Conservation (phyloP, 371 early-diverging fungal species). For the Mucor racemosus region DNA sequence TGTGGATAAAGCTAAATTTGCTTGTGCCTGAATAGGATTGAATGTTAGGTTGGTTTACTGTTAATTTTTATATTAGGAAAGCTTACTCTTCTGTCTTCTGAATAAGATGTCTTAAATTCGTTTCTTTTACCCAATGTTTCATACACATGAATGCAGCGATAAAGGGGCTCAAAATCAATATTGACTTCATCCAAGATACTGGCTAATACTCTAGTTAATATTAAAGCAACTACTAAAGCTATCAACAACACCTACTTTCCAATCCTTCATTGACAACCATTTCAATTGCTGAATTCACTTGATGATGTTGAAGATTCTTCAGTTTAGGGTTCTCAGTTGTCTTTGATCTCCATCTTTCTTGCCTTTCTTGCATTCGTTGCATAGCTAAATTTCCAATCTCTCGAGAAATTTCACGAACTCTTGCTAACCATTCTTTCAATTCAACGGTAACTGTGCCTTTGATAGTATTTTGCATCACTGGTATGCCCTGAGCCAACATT, state of each 20-base stretch:
- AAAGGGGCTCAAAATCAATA: slow-evolving; percentile 93
- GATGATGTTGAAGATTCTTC: slow-evolving; percentile 61
- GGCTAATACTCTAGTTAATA: slow-evolving; percentile 36
- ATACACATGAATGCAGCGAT: slow-evolving; percentile 94
- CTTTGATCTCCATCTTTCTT: slow-evolving; percentile 63
- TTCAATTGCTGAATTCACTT: slow-evolving; percentile 85
- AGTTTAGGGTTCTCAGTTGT: slow-evolving; percentile 61
- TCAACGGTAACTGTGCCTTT: slow-evolving; percentile 85
- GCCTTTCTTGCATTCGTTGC: slow-evolving; percentile 74
- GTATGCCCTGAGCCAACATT: slow-evolving; percentile 84
- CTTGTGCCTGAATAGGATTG: slow-evolving; percentile 63
- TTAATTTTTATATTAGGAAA: slow-evolving; percentile 9
- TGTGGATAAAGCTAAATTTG: slow-evolving; percentile 68
- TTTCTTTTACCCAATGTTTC: slow-evolving; percentile 86
- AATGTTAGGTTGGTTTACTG: background rate
- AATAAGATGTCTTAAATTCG: slow-evolving; percentile 87
- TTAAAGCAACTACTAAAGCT: too few relatives aligned
- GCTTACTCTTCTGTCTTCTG: slow-evolving; percentile 84
- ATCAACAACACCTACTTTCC: slow-evolving; percentile 67
- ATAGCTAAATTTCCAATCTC: slow-evolving; percentile 87
- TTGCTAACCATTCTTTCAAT: slow-evolving; percentile 91
- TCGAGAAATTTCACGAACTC: slow-evolving; percentile 83
- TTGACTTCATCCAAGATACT: slow-evolving; percentile 72
- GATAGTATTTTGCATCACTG: slow-evolving; percentile 82
- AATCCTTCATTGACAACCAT: slow-evolving; percentile 86